Evolutionary conservation across 2,329 filamentous ascomycete species (phyloP), one percentile per base, ranked within the genome.

Genomic region (Immersiporthe knoxdaviesiana): DNA sequence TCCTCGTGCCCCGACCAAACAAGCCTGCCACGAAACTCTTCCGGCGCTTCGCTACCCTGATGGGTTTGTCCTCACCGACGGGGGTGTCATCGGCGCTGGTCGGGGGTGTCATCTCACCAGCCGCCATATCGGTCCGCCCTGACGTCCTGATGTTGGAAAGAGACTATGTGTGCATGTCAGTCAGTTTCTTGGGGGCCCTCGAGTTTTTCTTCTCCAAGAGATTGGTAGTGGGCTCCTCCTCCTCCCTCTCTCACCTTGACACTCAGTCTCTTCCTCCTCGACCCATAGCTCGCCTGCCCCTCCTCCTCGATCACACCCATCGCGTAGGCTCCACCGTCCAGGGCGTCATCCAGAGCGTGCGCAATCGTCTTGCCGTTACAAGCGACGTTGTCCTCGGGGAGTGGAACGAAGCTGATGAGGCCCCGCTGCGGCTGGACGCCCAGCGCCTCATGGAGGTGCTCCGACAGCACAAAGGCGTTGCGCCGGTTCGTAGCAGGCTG

Each of bases 401-500:
- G 86, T 0, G 90, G 81, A 8, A 89, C 80, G 74, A 95, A 97
- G 44, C 90, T 88, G 68, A 97, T 80, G 44, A 94, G 84, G 1
- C 94, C 93, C 52, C 92, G 86, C 0, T 87, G 82, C 0, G 89
- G 79, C 0, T 84, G 75, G 2, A 97, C 92, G 1, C 87, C 86
- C 0, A 97, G 82, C 0, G 89, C 84, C 32, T 93, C 90, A 18
- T 89, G 84, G 78, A 97, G 86, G 77, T 92, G 90, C n/a, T 83
- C 84, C 76, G 96, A 92, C 3, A 97, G 86, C 24, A 97, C 80
- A n/a, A 86, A 84, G 0, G 92, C 89, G 78, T 95, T 96, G 72
- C 93, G 88, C 77, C 92, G 91, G 81, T 97, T 97, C 65, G 88
- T 92, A 3, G 89, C 86, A 0, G 92, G 88, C 71, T 90, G 89